Base-by-base conservation (phyloP, 23 red algal species). In the Gracilariopsis chorda region DNA sequence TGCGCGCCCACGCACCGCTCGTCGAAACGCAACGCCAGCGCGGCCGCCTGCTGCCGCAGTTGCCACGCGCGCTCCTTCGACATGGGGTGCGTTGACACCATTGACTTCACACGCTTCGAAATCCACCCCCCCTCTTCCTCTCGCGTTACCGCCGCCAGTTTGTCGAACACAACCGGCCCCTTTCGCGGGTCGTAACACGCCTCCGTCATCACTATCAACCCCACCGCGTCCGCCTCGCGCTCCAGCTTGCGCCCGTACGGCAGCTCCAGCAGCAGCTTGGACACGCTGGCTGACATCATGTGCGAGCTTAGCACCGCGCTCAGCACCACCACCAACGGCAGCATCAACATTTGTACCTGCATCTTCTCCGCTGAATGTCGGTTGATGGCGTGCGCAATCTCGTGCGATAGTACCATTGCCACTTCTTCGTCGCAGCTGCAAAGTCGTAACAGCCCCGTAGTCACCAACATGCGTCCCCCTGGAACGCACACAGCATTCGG, bases 401-500 rank as follows among this genome's bases (percentile, higher is more conserved):
- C 96, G 59, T 98, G 96, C 24, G 93, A 47, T 12, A 98, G 42
- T 4, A 98, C 93, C 2, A 92, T 86, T 1, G 96, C 96, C 42
- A 98, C 46, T 52, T 90, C 93, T 39, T 95, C 90, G 29, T 95
- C 93, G 2, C 52, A 59, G 28, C 51, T 59, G 4, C 89, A 49
- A 27, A 95, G 90, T 19, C 68, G 61, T 20, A 98, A 74, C 53
- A 98, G 73, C 9, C 96, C 96, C 2, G 88, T 93, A 58, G 93
- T 95, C 12, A 98, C 77, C 21, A 87, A 77, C 2, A 98, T 92
- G 23, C 92, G 90, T 48, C 96, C 96, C 44, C 96, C 96, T 0
- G 96, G 96, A 21, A 93, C 75, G 69, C 96, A 98, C 30, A 95
- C 60, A 23, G 96, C 96, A 77, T 98, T 98, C n/a, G 92, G 82